Base-by-base conservation (phyloP, 805 yeast genomes). In the Soucietia sequanensis region DNA sequence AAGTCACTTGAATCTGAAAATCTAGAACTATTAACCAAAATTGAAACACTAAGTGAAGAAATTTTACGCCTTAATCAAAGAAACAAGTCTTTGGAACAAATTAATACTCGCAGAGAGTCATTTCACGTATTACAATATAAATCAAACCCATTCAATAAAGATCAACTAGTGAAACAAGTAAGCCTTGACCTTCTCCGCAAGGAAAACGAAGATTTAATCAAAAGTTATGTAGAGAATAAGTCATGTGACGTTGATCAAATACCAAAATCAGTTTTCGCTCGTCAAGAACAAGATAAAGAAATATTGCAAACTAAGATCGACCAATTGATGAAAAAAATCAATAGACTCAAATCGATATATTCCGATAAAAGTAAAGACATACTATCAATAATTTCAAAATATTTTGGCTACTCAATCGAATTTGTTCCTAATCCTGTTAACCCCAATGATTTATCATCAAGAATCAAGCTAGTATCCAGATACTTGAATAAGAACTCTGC, bases 321-420 rank as follows among this genome's bases (percentile, higher is more conserved):
- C 21, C 72, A 69, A 30, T 51, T 74, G 6, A 65, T 67, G 32
- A 85, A 84, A 50, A 66, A 76, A 34, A 65, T 71, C 23, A 58
- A 50, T 8, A 59, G 95, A 25, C 60, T 78, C 37, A 74, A 66
- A 43, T 77, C 80, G 42, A 72, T 76, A 5, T 87, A 78, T 52
- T 60, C 77, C 12, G 72, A 73, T 33, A 84, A 84, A 52, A 79
- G 91, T n/a, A 59, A 70, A 21, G 90, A 85, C 49, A 81, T 85
- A 33, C 64, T 87, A 23, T 78, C 80, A 21, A 75, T 82, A 1
- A 78, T 87, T 0, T 76, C 80, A 35, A 68, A 80, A 4, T 68
- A 83, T 19, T 68, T 89, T 33, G 96, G 96, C 0, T 87, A 77
- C 56, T 72, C 75, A 30, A 61, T 88, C 16, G 95, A 85, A 50